Evolutionary conservation across 2,329 filamentous ascomycete species (phyloP), one percentile per base, ranked within the genome.

Genomic region (Chaetothyriales sp.): DNA sequence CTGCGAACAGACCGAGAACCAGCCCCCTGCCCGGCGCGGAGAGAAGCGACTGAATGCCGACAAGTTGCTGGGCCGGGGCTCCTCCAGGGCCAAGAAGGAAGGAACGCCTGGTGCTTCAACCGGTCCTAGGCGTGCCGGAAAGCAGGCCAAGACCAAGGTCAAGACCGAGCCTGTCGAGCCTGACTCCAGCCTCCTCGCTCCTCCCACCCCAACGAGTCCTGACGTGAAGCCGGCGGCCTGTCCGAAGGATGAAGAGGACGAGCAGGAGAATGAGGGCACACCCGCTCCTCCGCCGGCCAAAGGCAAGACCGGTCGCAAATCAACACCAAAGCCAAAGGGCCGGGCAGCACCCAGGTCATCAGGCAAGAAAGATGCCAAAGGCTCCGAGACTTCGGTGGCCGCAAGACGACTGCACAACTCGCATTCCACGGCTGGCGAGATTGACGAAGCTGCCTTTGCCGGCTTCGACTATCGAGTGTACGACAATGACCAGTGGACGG

Each of bases 1-100:
- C 42, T 95, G 89, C 64, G 86, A 95, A 56, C 88, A 95, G 68
- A 89, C 86, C 64, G 89, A 95, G 61, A 88, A 98, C 65, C 92
- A 96, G 62, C 92, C 92, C 8, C 92, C 92, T 0, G 92, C 92
- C 5, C 82, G 82, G 62, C 81, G 92, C 64, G 92, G 93, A 43
- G 71, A 74, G 54, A 63, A 71, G 53, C 66, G 71, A 26, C 26
- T 59, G 47, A 60, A 60, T 44, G 58, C 58, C 18, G 58, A 60
- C 50, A 59, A 57, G 43, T 43, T 59, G n/a, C 49, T 60, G 3
- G 58, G 57, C 8, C 51, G 57, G 26, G 57, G 57, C 2, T 49
- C 47, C 4, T 65, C 26, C 63, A 68, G 44, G 77, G 73, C 47
- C 59, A 74, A 76, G 49, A 67, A 68, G 43, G 62, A 66, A 39